phyloP scores from a whole-genome alignment of 2,329 filamentous ascomycete genomes.

The Fusarium chlamydosporum region DNA sequence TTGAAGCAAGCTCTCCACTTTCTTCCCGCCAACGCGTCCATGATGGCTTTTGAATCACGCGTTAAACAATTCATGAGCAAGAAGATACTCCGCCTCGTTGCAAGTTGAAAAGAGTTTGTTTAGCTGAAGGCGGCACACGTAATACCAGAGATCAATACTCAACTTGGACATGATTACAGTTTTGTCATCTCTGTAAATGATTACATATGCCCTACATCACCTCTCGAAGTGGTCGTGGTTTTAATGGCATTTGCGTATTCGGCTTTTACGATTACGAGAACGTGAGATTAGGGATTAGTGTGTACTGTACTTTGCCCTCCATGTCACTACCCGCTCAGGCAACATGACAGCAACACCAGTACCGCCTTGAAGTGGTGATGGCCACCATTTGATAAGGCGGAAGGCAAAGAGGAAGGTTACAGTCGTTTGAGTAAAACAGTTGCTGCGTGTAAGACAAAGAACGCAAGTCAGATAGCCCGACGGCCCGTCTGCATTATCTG shows the following conservation, averaged over 20 bases:
- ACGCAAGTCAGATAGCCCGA: constrained; percentile 4
- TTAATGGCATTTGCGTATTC: constrained; percentile 33
- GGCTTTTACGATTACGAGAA: constrained; percentile 44
- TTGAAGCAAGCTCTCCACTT: constrained; percentile 28
- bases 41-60: constrained; percentile 15
- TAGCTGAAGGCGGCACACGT: constrained; percentile 20
- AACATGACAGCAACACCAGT: neutral
- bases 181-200: neutral
- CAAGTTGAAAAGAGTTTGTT: constrained; percentile 2
- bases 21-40: constrained; percentile 33
- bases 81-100: constrained; percentile 20
- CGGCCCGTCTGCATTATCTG: constrained; percentile 10
- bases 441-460: constrained; percentile 22
- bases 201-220: neutral
- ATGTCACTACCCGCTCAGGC: constrained; percentile 1
- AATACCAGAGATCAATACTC: constrained; percentile 16
- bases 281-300: constrained; percentile 4
- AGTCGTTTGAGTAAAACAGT: neutral
- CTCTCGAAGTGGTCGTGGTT: neutral
- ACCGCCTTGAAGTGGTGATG: neutral
- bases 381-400: constrained; percentile 1
- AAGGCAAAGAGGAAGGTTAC: neutral
- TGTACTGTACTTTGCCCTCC: neutral
- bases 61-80: neutral
- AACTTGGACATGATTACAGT: constrained; percentile 10